A percentile compares a stretch with the other conserved stretches of the same genome.
These are phyloP conservation scores for Sugiyamaella mastotermitis DNA, from an alignment of 805 yeast species.

Conservation along the genomic window DNA sequence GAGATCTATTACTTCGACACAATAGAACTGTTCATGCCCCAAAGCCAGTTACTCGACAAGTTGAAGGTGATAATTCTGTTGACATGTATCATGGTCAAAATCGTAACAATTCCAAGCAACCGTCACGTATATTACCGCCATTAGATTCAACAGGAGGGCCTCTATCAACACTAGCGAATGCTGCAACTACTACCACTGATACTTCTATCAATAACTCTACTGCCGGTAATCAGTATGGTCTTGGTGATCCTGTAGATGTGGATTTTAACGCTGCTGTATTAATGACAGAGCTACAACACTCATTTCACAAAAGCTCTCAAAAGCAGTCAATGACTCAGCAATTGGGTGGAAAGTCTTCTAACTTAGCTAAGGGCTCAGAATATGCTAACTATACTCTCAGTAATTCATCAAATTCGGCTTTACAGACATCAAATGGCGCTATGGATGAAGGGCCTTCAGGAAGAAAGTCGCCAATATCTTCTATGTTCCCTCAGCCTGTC, in stretches of 20 bases:
- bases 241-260: no score
- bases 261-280: conserved; percentile 21
- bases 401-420: no score
- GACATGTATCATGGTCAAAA: background rate
- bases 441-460: no score
- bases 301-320: no score
- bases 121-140: background rate
- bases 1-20: conserved; percentile 73
- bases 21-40: conserved; percentile 64
- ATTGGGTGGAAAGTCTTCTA: no score
- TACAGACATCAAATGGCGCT: no score
- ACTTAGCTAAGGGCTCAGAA: no score
- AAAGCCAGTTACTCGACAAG: background rate
- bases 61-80: background rate
- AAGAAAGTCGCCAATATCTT: no score
- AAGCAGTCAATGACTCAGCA: no score
- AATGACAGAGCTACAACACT: conserved; percentile 22
- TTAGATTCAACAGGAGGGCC: conserved; percentile 1
- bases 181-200: conserved; percentile 5
- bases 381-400: no score
- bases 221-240: conserved; percentile 2
- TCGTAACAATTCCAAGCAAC: background rate
- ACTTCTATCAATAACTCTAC: conserved; percentile 1
- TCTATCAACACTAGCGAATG: conserved; percentile 10
- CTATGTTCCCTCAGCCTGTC: no score